Evolutionary conservation across 805 yeast species (phyloP).

Genomic region (Grigorovia jiainica): DNA sequence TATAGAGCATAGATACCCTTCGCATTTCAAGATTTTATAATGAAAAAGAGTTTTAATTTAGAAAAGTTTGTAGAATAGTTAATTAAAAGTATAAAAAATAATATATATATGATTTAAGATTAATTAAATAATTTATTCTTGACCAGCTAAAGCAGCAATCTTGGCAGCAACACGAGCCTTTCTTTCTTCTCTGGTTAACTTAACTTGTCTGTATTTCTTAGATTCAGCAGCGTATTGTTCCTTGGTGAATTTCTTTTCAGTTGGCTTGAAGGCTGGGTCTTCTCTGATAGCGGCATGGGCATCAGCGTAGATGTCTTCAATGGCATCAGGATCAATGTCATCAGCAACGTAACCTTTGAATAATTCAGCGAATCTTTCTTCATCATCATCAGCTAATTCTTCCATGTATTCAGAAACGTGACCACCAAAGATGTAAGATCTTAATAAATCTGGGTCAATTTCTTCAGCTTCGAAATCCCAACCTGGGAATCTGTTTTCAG

Average conservation of each 20-base stretch:
- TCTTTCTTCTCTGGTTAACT: slow-evolving; percentile 89
- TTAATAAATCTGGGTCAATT: slow-evolving; percentile 91
- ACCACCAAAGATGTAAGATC: slow-evolving; percentile 99
- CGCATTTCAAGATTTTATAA: too few species aligned
- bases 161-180: slow-evolving; percentile 80
- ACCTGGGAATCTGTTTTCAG: slow-evolving; percentile 99
- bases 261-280: slow-evolving; percentile 84
- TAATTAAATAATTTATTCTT: slow-evolving; percentile 16
- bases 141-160: slow-evolving; percentile 78
- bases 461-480: slow-evolving; percentile 98
- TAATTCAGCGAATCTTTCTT: slow-evolving; percentile 94
- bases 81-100: background rate
- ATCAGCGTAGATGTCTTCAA: slow-evolving; percentile 89
- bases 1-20: too few species aligned
- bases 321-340: slow-evolving; percentile 91
- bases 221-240: slow-evolving; percentile 96
- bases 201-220: slow-evolving; percentile 80
- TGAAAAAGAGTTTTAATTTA: background rate
- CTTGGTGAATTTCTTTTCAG: slow-evolving; percentile 90
- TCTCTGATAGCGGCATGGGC: slow-evolving; percentile 96
- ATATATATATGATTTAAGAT: slow-evolving; percentile 1
- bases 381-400: slow-evolving; percentile 99
- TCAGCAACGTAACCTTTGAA: slow-evolving; percentile 95
- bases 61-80: background rate
- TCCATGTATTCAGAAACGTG: slow-evolving; percentile 99